Evolutionary conservation across 2,329 filamentous ascomycete genomes (phyloP).

Genomic region (Scedosporium aurantiacum): DNA sequence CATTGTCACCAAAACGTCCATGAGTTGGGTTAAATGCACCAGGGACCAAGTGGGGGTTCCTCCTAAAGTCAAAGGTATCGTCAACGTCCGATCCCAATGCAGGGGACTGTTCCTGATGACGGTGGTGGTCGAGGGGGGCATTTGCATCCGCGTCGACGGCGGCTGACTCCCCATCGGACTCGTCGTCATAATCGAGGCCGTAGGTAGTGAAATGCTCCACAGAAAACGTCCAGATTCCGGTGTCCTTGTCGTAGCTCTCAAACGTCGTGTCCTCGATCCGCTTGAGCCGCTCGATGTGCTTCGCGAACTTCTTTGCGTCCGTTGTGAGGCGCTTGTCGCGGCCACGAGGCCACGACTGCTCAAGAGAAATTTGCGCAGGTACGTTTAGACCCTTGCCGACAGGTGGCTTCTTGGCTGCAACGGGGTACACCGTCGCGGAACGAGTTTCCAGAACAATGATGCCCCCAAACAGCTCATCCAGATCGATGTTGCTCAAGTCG

Average conservation of each 20-base stretch:
- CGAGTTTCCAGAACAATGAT: constrained; percentile 70
- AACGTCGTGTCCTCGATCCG: constrained; percentile 73
- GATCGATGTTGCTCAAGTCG: constrained; percentile 66
- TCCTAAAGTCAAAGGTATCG: constrained; percentile 47
- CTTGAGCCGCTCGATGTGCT: constrained; percentile 74
- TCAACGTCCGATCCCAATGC: constrained; percentile 24
- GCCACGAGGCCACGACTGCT: constrained; percentile 83
- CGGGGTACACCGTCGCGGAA: constrained; percentile 78
- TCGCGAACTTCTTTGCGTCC: constrained; percentile 57
- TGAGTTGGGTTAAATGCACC: constrained; percentile 66
- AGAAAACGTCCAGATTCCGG: constrained; percentile 79
- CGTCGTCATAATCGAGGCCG: constrained; percentile 72
- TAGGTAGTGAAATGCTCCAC: constrained; percentile 98
- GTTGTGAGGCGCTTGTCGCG: constrained; percentile 42
- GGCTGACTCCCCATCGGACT: constrained; percentile 43
- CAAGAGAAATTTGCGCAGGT: constrained; percentile 73
- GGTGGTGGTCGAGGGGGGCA: constrained; percentile 8
- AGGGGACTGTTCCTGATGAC: constrained; percentile 3
- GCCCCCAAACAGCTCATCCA: constrained; percentile 67
- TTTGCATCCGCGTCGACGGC: constrained; percentile 10
- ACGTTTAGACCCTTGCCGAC: constrained; percentile 86
- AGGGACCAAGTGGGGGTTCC: constrained; percentile 46
- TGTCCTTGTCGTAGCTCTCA: constrained; percentile 64
- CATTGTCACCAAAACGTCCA: constrained; percentile 14
- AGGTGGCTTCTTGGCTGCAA: constrained; percentile 65